A percentile compares a stretch with the other conserved stretches of the same genome.
These are phyloP conservation scores for Ascochyta pisi DNA, from an alignment of 2,329 filamentous ascomycete genomes.

Conservation along the genomic window DNA sequence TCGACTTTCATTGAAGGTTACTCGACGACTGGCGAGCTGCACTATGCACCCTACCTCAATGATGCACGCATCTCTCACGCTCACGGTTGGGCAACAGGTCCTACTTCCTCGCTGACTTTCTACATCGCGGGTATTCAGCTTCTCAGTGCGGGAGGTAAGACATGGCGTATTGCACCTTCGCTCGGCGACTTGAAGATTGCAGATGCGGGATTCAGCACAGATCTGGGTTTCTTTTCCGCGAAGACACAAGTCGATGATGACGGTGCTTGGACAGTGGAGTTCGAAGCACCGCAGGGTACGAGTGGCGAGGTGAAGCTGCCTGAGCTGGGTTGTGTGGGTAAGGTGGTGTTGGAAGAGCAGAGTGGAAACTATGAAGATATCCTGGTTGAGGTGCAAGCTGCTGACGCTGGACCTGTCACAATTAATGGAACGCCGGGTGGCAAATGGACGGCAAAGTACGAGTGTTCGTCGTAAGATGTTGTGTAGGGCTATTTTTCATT, in stretches of 20 bases:
- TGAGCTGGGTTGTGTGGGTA: conserved; percentile 26
- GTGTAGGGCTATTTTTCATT: background rate
- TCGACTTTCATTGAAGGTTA: conserved; percentile 62
- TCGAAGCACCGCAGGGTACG: conserved; percentile 41
- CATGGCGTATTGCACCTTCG: conserved; percentile 48
- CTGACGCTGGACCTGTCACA: conserved; percentile 16
- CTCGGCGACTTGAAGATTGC: conserved; percentile 46
- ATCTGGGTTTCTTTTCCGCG: conserved; percentile 47
- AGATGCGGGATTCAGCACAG: conserved; percentile 50
- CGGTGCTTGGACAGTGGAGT: conserved; percentile 28
- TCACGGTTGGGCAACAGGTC: conserved; percentile 61
- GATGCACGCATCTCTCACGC: conserved; percentile 58
- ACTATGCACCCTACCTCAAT: conserved; percentile 59
- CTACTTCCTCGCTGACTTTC: conserved; percentile 53
- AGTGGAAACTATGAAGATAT: conserved; percentile 25
- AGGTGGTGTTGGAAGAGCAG: conserved; percentile 26
- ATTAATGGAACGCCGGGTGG: conserved; percentile 30
- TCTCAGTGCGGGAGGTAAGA: conserved; percentile 44
- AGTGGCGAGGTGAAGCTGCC: conserved; percentile 39
- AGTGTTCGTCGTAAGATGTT: background rate
- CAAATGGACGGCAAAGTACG: conserved; percentile 25
- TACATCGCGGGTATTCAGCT: conserved; percentile 53
- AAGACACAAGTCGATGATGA: conserved; percentile 30
- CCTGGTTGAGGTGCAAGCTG: conserved; percentile 23
- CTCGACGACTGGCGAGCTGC: conserved; percentile 53